These are phyloP conservation scores for Botrytis tulipae DNA, from an alignment of 2,329 filamentous ascomycete genomes.

Conservation along the genomic window DNA sequence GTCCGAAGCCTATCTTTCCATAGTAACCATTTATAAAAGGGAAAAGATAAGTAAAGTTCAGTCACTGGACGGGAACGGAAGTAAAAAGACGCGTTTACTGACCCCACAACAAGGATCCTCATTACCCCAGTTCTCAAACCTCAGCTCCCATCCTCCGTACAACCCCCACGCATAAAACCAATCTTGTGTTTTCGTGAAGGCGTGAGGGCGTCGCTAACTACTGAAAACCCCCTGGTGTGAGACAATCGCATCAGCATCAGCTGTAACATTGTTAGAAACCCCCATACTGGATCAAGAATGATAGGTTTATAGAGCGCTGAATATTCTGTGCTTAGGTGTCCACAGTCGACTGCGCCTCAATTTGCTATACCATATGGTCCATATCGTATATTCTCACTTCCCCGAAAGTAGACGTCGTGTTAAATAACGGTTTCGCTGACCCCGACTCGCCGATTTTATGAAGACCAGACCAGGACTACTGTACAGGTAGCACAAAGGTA, in stretches of 20 bases:
- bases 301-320: background rate
- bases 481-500: background rate
- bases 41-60: background rate
- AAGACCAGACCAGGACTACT: background rate
- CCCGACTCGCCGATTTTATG: background rate
- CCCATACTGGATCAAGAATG: background rate
- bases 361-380: slow-evolving; percentile 1
- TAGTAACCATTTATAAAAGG: background rate
- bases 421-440: background rate
- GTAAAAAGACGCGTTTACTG: background rate
- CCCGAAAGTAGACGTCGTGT: slow-evolving; percentile 1
- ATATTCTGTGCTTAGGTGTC: background rate
- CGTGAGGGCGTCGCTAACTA: background rate
- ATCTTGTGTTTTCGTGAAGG: slow-evolving; percentile 11
- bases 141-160: slow-evolving; percentile 1
- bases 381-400: background rate
- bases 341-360: background rate
- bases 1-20: background rate
- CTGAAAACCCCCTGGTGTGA: background rate
- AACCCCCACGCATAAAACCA: slow-evolving; percentile 3
- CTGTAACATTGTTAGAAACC: slow-evolving; percentile 4
- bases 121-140: slow-evolving; percentile 12
- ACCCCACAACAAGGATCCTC: slow-evolving; percentile 12
- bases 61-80: slow-evolving; percentile 1
- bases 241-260: slow-evolving; percentile 4